These are phyloP conservation scores for Priceomyces haplophilus DNA, from an alignment of 805 yeast species.

Conservation along the genomic window DNA sequence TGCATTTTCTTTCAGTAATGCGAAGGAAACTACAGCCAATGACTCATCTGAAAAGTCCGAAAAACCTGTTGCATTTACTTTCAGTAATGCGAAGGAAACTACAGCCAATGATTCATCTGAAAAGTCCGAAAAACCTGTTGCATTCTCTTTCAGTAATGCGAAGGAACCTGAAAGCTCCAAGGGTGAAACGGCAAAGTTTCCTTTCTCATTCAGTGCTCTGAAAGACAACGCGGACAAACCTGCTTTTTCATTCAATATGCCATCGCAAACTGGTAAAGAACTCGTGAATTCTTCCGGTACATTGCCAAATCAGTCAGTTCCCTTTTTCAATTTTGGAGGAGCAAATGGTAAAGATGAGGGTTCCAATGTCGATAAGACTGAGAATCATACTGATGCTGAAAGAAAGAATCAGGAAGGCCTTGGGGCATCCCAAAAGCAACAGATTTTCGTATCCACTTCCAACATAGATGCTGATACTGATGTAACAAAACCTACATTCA, in stretches of 20 bases:
- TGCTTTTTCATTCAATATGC: not conserved
- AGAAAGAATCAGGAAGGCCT: not conserved
- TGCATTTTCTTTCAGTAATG: no score
- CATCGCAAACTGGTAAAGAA: no score
- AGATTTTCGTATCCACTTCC: conserved; percentile 14
- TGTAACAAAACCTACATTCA: conserved; percentile 16
- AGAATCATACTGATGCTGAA: conserved; percentile 4
- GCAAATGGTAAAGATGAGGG: conserved; percentile 7
- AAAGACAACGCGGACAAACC: conserved; percentile 4
- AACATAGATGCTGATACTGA: conserved; percentile 28
- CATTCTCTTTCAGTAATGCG: no score
- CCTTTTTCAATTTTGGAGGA: conserved; percentile 21
- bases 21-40: no score
- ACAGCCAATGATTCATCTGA: no score
- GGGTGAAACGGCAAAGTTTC: no score
- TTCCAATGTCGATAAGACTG: conserved; percentile 16
- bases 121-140: no score
- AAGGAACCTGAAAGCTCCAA: no score
- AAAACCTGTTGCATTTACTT: not conserved
- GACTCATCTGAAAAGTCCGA: no score
- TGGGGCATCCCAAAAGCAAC: not conserved
- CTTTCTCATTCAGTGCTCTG: conserved; percentile 2
- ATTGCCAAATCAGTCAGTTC: conserved; percentile 11
- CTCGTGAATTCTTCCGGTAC: no score
- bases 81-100: no score